A percentile compares a stretch with the other conserved stretches of the same genome.
Evolutionary conservation across 225 moss, liverwort and hornwort species (phyloP).

Genomic region (Marchantia polymorpha): DNA sequence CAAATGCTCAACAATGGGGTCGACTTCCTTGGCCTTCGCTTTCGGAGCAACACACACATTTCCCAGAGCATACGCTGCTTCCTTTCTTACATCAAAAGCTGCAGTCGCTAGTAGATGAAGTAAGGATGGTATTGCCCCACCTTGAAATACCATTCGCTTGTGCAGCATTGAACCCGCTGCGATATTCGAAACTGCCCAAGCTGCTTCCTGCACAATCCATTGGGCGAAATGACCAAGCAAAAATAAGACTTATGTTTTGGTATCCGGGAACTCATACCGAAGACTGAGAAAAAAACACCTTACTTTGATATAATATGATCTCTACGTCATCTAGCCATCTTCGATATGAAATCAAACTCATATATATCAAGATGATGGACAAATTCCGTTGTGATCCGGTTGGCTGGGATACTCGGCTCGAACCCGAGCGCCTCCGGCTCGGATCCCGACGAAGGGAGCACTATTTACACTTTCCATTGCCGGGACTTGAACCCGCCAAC

Average conservation of each 20-base stretch:
- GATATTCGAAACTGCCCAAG: conserved; percentile 88
- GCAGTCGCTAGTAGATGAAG: conserved; percentile 84
- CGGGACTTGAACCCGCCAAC: too few relatives aligned
- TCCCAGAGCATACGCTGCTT: conserved; percentile 85
- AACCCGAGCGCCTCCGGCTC: too few relatives aligned
- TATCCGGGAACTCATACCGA: too few relatives aligned
- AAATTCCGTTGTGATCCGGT: too few relatives aligned
- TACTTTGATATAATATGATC: too few relatives aligned
- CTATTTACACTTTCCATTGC: too few relatives aligned
- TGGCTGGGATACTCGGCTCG: too few relatives aligned
- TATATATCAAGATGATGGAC: too few relatives aligned
- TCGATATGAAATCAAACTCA: too few relatives aligned
- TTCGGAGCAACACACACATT: conserved; percentile 76
- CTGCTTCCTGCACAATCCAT: conserved; percentile 73
- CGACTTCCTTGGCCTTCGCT: conserved; percentile 52
- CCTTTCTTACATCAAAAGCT: conserved; percentile 88
- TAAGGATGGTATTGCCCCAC: conserved; percentile 75
- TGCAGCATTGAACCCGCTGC: conserved; percentile 78
- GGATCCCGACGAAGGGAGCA: too few relatives aligned
- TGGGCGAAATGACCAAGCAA: background rate
- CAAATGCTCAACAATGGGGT: conserved; percentile 79
- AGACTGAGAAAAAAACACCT: too few relatives aligned
- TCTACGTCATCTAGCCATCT: too few relatives aligned
- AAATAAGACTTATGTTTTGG: background rate
- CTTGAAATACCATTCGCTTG: conserved; percentile 73